Conservation (phyloP, 257 asterid genomes). For the Jacaranda mimosifolia region DNA sequence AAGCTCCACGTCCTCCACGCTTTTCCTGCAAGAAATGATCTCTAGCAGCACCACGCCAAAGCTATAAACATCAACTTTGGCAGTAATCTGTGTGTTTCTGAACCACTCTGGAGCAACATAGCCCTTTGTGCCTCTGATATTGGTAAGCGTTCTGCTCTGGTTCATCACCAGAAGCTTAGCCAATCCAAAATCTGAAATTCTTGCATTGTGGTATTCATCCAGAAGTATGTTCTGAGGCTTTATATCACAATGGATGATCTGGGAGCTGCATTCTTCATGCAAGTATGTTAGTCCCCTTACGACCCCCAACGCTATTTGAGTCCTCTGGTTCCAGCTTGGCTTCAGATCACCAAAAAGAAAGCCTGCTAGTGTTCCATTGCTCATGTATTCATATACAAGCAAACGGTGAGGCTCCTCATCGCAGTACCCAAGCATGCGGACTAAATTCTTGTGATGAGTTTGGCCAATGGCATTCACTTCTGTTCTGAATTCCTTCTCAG, state of each 20-base stretch:
- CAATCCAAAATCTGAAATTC: conserved; percentile 67
- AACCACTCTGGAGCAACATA: conserved; percentile 78
- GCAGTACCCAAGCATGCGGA: conserved; percentile 60
- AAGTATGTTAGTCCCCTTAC: conserved; percentile 58
- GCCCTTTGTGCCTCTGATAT: conserved; percentile 65
- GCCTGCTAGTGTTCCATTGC: conserved; percentile 54
- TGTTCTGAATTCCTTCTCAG: conserved; percentile 67
- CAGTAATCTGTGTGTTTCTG: conserved; percentile 49
- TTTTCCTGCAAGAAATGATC: conserved; percentile 52
- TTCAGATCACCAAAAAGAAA: conserved; percentile 50
- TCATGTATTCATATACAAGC: conserved; percentile 23
- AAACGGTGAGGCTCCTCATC: conserved; percentile 54
- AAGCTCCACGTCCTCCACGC: conserved; percentile 32
- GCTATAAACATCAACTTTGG: conserved; percentile 68
- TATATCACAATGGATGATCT: conserved; percentile 65
- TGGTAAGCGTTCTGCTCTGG: conserved; percentile 52
- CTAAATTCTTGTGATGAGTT: conserved; percentile 75
- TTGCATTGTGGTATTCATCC: conserved; percentile 25
- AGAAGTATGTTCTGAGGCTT: too few species aligned
- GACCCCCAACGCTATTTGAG: conserved; percentile 51
- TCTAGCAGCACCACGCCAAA: conserved; percentile 64
- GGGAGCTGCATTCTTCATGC: conserved; percentile 62
- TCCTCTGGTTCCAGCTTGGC: conserved; percentile 63
- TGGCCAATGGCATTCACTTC: conserved; percentile 64
- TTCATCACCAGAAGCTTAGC: conserved; percentile 59